Percentiles rank a stretch among this genome's conserved stretches.
phyloP scores from a whole-genome alignment of 306 rosid species.

The Albizia julibrissin region DNA sequence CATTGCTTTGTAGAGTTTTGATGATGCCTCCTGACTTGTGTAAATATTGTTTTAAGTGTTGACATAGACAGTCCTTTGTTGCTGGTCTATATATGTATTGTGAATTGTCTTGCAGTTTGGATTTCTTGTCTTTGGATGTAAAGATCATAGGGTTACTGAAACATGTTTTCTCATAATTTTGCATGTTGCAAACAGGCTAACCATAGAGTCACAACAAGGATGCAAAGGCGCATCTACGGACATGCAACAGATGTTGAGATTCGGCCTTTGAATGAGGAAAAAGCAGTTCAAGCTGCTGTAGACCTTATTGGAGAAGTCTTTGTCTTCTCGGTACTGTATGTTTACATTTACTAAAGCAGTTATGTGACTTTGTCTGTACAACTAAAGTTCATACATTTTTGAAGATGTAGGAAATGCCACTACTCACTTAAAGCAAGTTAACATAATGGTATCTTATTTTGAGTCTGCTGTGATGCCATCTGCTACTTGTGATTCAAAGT shows the following conservation, averaged over 20 bases:
- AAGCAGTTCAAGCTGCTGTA: constrained; percentile 87
- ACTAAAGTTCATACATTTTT: constrained; percentile 2
- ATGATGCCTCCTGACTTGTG: constrained; percentile 1
- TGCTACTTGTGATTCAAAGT: constrained; percentile 17
- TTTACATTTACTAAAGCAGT: constrained; percentile 9
- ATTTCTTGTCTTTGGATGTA: background rate
- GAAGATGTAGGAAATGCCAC: constrained; percentile 2
- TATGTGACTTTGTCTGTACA: background rate
- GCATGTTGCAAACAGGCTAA: constrained; percentile 53
- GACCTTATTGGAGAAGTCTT: constrained; percentile 93
- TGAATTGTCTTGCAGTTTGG: constrained; percentile 8
- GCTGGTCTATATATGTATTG: constrained; percentile 2
- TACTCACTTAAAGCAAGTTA: constrained; percentile 9
- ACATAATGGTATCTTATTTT: constrained; percentile 2
- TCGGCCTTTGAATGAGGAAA: constrained; percentile 92
- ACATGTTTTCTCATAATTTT: constrained; percentile 20
- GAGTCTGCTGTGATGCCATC: constrained; percentile 9
- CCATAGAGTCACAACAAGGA: constrained; percentile 69
- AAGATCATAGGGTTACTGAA: background rate
- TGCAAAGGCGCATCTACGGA: constrained; percentile 85
- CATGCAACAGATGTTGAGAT: constrained; percentile 84
- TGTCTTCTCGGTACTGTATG: constrained; percentile 67
- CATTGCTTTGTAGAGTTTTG: constrained; percentile 1
- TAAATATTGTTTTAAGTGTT: background rate
- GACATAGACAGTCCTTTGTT: background rate